Evolutionary conservation across 768 basidiomycete species (phyloP).

Genomic region (Amanita exitialis): DNA sequence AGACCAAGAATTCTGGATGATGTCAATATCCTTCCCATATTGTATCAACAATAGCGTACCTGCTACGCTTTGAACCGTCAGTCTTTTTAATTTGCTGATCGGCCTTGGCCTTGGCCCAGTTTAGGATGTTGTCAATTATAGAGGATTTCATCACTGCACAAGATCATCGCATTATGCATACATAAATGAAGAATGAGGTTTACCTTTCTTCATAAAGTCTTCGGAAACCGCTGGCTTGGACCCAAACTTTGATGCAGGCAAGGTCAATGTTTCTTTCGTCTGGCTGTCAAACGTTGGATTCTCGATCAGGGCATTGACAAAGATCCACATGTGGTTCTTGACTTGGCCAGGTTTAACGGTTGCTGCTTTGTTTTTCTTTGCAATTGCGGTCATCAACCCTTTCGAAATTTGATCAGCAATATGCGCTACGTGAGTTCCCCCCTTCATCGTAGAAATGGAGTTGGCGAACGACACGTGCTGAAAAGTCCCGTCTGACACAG

Average conservation of each 20-base stretch:
- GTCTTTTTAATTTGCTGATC: conserved; percentile 96
- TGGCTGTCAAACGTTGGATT: conserved; percentile 99
- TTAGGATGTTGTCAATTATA: conserved; percentile 85
- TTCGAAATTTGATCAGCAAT: conserved; percentile 89
- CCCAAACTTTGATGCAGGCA: conserved; percentile 83
- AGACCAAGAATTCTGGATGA: conserved; percentile 70
- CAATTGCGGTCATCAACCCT: conserved; percentile 66
- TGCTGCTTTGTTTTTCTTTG: conserved; percentile 98
- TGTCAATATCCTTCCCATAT: neutral
- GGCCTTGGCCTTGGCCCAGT: conserved; percentile 96
- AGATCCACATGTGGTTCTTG: conserved; percentile 98
- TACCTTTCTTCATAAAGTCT: conserved; percentile 95
- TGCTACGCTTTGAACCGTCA: conserved; percentile 81
- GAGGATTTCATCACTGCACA: conserved; percentile 72
- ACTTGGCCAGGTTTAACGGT: conserved; percentile 88
- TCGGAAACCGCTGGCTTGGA: conserved; percentile 78
- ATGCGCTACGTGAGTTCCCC: conserved; percentile 84
- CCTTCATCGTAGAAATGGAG: conserved; percentile 93
- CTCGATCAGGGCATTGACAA: conserved; percentile 91
- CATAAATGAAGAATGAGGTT: conserved; percentile 9
- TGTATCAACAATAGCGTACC: conserved; percentile 29
- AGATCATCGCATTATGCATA: neutral
- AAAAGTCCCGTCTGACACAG: conserved; percentile 85
- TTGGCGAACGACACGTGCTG: conserved; percentile 98
- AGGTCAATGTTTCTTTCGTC: conserved; percentile 91